Conservation (phyloP, 345 rosid species). For the Euphorbia pulcherrima region DNA sequence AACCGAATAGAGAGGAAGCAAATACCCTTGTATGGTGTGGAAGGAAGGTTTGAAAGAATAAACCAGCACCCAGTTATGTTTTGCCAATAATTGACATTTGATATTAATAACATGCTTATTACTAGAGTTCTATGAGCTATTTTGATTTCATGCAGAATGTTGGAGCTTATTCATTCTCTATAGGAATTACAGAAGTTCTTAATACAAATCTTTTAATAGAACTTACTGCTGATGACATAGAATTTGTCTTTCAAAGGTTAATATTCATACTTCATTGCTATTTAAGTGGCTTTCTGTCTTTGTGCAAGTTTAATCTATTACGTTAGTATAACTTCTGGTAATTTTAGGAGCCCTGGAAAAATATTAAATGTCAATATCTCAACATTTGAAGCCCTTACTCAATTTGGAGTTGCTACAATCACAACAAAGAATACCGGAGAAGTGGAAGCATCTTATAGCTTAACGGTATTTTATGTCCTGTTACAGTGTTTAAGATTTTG, state of each 20-base stretch:
- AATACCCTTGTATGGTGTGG: slow-evolving; percentile 67
- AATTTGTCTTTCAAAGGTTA: slow-evolving; percentile 84
- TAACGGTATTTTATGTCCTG: slow-evolving; percentile 47
- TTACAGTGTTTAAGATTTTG: background rate
- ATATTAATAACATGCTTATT: background rate
- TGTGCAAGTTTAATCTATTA: too few relatives aligned
- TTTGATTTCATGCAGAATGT: slow-evolving; percentile 50
- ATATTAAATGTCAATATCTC: slow-evolving; percentile 63
- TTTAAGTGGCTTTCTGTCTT: too few relatives aligned
- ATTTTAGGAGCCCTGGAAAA: slow-evolving; percentile 84
- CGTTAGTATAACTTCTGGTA: background rate
- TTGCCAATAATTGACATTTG: slow-evolving; percentile 4
- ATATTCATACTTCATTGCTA: slow-evolving; percentile 1
- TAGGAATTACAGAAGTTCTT: slow-evolving; percentile 84
- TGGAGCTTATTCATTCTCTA: slow-evolving; percentile 83
- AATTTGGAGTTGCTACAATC: slow-evolving; percentile 76
- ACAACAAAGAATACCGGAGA: slow-evolving; percentile 68
- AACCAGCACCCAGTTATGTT: slow-evolving; percentile 89
- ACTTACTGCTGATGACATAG: slow-evolving; percentile 87
- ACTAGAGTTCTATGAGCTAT: slow-evolving; percentile 3
- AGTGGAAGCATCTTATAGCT: slow-evolving; percentile 89
- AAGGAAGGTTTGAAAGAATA: slow-evolving; percentile 86
- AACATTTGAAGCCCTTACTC: slow-evolving; percentile 82
- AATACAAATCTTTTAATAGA: slow-evolving; percentile 81
- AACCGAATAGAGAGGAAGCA: slow-evolving; percentile 64